A percentile compares a stretch with the other conserved stretches of the same genome.
Conservation (phyloP, 2,329 filamentous ascomycete species). For the Dendryphion nanum region DNA sequence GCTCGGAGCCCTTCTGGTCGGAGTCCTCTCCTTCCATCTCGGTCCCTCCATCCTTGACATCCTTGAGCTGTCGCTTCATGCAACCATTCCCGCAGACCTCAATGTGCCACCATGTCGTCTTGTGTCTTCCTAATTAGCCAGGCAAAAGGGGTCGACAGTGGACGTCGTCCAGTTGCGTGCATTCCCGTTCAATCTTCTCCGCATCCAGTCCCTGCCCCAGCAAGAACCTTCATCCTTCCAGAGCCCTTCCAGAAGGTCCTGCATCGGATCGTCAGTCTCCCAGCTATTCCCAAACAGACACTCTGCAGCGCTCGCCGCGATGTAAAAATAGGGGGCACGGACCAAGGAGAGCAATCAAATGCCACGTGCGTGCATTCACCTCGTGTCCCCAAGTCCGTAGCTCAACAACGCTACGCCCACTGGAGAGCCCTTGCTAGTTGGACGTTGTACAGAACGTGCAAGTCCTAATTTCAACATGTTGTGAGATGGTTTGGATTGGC, state of each 20-base stretch:
- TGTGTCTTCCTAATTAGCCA: too few species aligned
- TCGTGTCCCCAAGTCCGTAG: too few species aligned
- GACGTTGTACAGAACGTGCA: too few species aligned
- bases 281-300: slow-evolving; percentile 1
- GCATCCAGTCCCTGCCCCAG: not conserved
- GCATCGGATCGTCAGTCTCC: slow-evolving; percentile 14
- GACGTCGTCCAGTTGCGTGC: too few species aligned
- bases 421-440: too few species aligned
- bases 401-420: too few species aligned
- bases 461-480: too few species aligned
- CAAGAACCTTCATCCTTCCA: slow-evolving; percentile 10
- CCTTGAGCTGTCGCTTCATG: not conserved
- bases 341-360: not conserved
- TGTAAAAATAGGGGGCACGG: slow-evolving; percentile 6
- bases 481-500: too few species aligned
- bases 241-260: slow-evolving; percentile 23
- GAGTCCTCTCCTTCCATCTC: slow-evolving; percentile 4
- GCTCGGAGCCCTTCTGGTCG: slow-evolving; percentile 2
- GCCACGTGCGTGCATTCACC: slow-evolving; percentile 8
- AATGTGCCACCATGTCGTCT: not conserved
- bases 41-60: not conserved
- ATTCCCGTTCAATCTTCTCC: not conserved
- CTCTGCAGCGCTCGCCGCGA: not conserved
- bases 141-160: not conserved
- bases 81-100: not conserved